Conservation (phyloP, 2,329 filamentous ascomycete genomes). For the Hypomyces rosellus region DNA sequence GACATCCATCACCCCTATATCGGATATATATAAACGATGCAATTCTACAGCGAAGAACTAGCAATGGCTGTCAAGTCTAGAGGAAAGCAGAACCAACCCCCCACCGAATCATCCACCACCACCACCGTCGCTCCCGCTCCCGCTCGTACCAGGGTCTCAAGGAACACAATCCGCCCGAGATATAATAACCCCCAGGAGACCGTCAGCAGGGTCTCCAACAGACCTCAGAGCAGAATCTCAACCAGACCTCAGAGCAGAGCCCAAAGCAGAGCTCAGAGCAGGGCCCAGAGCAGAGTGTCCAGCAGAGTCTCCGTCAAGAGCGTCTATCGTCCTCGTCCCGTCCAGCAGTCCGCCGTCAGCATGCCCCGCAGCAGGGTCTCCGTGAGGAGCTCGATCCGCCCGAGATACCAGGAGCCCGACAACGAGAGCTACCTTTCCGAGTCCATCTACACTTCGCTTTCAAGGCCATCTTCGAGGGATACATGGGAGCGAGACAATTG, state of each 20-base stretch:
- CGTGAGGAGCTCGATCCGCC: conserved; percentile 6
- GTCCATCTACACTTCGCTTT: conserved; percentile 9
- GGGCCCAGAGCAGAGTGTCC: not conserved
- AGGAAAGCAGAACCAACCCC: not conserved
- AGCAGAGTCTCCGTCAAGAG: not conserved
- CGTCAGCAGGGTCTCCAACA: not conserved
- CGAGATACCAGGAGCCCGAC: conserved; percentile 7
- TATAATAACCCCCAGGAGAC: not conserved
- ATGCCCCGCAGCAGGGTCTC: conserved; percentile 10
- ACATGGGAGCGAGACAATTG: conserved; percentile 13
- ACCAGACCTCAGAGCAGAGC: not conserved
- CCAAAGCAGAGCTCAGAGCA: not conserved
- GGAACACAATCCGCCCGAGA: not conserved
- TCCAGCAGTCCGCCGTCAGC: conserved; percentile 7
- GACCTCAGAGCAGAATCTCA: not conserved
- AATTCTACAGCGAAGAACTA: not conserved
- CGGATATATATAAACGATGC: not conserved
- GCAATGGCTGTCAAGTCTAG: not conserved
- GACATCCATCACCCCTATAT: not conserved
- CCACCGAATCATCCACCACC: not conserved
- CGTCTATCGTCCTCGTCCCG: conserved; percentile 6
- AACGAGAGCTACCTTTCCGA: conserved; percentile 9
- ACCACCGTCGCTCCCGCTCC: not conserved
- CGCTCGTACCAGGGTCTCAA: not conserved
- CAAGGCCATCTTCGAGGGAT: conserved; percentile 8